Conservation (phyloP, 2,329 filamentous ascomycete species). For the Pseudocercospora vitis region DNA sequence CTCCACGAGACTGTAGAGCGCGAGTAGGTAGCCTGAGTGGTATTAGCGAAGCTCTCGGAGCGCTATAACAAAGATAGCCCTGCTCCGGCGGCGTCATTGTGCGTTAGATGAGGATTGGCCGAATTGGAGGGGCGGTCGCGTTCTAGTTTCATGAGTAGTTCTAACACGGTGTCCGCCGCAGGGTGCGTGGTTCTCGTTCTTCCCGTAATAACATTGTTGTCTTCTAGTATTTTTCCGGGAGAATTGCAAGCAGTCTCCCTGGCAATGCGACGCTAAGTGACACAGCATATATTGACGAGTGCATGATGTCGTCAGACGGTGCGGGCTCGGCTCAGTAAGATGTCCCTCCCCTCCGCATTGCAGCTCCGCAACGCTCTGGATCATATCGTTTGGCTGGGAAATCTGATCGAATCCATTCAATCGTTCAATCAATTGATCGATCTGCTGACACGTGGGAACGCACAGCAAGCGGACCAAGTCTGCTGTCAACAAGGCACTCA, state of each 20-base stretch:
- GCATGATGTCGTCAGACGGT: slow-evolving; percentile 12
- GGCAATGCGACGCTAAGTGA: background rate
- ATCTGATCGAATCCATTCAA: too few species aligned
- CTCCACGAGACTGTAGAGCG: background rate
- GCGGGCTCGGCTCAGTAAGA: background rate
- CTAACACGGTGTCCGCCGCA: slow-evolving; percentile 3
- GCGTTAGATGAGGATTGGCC: slow-evolving; percentile 8
- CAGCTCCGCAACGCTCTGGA: background rate
- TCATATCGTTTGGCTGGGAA: background rate
- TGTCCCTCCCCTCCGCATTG: background rate
- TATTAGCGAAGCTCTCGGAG: background rate
- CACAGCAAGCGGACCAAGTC: slow-evolving; percentile 51
- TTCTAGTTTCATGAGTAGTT: slow-evolving; percentile 6
- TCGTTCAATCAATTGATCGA: slow-evolving; percentile 1
- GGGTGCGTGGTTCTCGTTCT: slow-evolving; percentile 1
- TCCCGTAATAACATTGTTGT: background rate
- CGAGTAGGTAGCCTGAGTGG: background rate
- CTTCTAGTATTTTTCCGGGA: background rate
- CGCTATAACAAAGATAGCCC: background rate
- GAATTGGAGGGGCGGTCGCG: slow-evolving; percentile 2
- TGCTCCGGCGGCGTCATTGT: slow-evolving; percentile 11
- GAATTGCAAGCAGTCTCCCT: background rate
- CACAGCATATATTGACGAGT: background rate
- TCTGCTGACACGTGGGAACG: slow-evolving; percentile 3
- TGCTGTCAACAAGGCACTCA: slow-evolving; percentile 54